Evolutionary conservation across 164 flowering plant species (phyloP).

Genomic region (Vitis rupestris): DNA sequence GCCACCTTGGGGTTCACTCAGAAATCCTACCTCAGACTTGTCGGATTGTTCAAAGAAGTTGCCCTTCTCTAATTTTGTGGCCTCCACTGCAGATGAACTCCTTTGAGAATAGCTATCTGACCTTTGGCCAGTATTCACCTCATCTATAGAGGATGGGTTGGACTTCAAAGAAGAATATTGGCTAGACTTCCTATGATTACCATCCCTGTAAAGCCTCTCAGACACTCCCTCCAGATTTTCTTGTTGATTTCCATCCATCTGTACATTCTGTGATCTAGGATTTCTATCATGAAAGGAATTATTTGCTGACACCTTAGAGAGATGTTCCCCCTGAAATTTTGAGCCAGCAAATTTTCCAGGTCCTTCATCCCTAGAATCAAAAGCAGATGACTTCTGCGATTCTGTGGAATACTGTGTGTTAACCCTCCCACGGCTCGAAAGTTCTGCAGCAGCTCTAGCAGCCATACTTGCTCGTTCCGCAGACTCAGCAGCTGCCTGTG

Average conservation of each 20-base stretch:
- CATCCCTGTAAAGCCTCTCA: conserved; percentile 13
- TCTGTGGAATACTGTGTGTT: conserved; percentile 40
- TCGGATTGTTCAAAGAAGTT: conserved; percentile 18
- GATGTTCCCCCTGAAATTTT: conserved; percentile 16
- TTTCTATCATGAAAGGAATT: conserved; percentile 15
- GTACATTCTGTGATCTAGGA: conserved; percentile 13
- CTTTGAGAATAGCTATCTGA: conserved; percentile 30
- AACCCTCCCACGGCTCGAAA: conserved; percentile 48
- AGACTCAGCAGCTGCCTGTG: conserved; percentile 97
- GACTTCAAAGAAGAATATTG: conserved; percentile 27
- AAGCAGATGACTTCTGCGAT: conserved; percentile 24
- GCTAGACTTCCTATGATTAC: conserved; percentile 20
- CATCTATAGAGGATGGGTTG: conserved; percentile 18
- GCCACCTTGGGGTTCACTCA: conserved; percentile 7
- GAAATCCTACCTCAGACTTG: conserved; percentile 21
- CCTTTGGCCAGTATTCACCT: conserved; percentile 15
- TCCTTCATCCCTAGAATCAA: conserved; percentile 20
- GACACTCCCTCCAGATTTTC: conserved; percentile 19
- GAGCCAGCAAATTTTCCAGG: conserved; percentile 15
- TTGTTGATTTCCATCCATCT: conserved; percentile 4
- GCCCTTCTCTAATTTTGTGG: conserved; percentile 7
- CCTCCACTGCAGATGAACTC: conserved; percentile 26
- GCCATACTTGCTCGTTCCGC: conserved; percentile 95
- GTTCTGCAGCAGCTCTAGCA: conserved; percentile 95
- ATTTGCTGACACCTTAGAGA: conserved; percentile 5